phyloP scores from a whole-genome alignment of 768 basidiomycete genomes.

The Russula sp. region DNA sequence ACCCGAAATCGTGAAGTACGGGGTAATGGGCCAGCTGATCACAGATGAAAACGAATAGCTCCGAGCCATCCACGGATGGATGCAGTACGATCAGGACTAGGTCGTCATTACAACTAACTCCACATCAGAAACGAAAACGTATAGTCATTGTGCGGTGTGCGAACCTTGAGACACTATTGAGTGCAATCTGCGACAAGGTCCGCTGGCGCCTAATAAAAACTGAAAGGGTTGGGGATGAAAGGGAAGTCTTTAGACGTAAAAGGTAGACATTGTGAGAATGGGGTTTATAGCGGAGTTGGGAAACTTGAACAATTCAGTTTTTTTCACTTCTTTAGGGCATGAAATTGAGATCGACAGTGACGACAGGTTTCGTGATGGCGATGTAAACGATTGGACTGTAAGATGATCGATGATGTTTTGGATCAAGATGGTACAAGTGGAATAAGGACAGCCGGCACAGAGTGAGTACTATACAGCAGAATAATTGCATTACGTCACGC shows the following conservation, averaged over 20 bases:
- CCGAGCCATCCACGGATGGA: not conserved
- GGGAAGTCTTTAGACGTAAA: not conserved
- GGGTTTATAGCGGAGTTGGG: not conserved
- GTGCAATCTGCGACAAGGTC: not conserved
- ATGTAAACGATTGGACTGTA: not conserved
- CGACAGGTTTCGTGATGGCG: not conserved
- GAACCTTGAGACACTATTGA: conserved; percentile 4
- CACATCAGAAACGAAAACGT: not conserved
- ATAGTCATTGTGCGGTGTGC: not conserved
- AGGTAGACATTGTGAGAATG: not conserved
- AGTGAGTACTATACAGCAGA: not conserved
- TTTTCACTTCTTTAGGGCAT: not conserved
- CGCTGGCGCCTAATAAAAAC: not conserved
- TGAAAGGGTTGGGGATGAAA: not conserved
- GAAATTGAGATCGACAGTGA: not conserved
- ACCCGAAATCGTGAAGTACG: no score
- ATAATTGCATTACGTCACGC: not conserved
- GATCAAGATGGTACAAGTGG: not conserved
- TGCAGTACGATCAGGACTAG: not conserved
- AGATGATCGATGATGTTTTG: not conserved
- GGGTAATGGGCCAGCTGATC: not conserved
- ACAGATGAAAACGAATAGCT: not conserved
- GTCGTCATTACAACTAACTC: not conserved
- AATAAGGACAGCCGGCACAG: not conserved
- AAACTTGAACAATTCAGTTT: not conserved